phyloP scores from a whole-genome alignment of 768 basidiomycete genomes.

The Rubroboletus satanas region DNA sequence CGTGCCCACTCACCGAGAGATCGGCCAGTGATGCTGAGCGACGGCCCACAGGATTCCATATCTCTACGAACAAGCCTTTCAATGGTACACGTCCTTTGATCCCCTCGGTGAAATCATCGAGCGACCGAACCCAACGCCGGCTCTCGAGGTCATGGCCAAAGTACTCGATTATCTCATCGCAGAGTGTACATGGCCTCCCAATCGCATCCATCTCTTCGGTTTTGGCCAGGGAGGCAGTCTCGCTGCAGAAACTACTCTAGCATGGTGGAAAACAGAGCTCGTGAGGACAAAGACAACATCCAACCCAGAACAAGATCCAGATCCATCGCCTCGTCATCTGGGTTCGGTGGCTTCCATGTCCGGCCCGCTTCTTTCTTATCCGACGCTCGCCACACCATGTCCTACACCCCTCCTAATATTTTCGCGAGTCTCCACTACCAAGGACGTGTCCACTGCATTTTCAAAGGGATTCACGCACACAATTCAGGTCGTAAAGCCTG shows the following conservation, averaged over 20 bases:
- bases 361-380: conserved; percentile 77
- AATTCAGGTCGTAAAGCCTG: conserved; percentile 45
- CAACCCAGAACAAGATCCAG: conserved; percentile 6
- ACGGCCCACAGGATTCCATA: conserved; percentile 59
- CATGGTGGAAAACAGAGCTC: conserved; percentile 47
- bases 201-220: conserved; percentile 81
- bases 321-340: conserved; percentile 33
- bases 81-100: conserved; percentile 87
- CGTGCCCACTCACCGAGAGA: conserved; percentile 6
- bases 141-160: conserved; percentile 51
- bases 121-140: conserved; percentile 69
- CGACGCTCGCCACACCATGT: conserved; percentile 50
- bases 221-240: conserved; percentile 86
- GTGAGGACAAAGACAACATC: conserved; percentile 1
- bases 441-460: conserved; percentile 48
- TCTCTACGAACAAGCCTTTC: conserved; percentile 73
- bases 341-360: conserved; percentile 67
- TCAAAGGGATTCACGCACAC: conserved; percentile 56
- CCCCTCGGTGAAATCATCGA: conserved; percentile 67
- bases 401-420: conserved; percentile 62
- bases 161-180: conserved; percentile 54
- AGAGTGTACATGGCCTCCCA: conserved; percentile 61
- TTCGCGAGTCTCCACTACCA: conserved; percentile 46
- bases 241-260: conserved; percentile 61
- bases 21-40: conserved; percentile 8